These are phyloP conservation scores for Termitomyces sp. DNA, from an alignment of 768 basidiomycete species.

Conservation along the genomic window DNA sequence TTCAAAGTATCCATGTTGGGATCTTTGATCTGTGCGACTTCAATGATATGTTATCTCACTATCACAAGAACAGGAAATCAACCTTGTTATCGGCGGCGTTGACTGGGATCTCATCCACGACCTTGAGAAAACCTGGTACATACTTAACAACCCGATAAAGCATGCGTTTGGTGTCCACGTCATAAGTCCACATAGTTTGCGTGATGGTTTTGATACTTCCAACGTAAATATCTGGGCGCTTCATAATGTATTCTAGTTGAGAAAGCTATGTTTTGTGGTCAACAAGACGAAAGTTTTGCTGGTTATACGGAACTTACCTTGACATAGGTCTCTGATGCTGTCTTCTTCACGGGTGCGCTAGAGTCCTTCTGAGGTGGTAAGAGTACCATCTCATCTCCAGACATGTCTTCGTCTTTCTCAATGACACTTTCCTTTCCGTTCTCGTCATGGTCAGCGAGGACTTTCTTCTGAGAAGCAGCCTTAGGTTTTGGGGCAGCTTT, in stretches of 20 bases:
- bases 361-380: constrained; percentile 19
- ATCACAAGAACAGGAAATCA: constrained; percentile 14
- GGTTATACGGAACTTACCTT: constrained; percentile 51
- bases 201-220: constrained; percentile 90
- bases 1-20: constrained; percentile 88
- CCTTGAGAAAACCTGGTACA: constrained; percentile 98
- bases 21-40: constrained; percentile 76
- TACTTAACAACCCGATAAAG: constrained; percentile 78
- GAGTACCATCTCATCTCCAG: constrained; percentile 31
- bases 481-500: constrained; percentile 48
- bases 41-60: background rate
- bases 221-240: constrained; percentile 93
- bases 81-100: constrained; percentile 99
- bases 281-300: background rate
- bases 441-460: constrained; percentile 61
- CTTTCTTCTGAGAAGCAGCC: constrained; percentile 63
- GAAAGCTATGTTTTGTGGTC: constrained; percentile 56
- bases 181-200: constrained; percentile 92
- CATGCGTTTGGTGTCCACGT: constrained; percentile 81
- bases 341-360: constrained; percentile 58
- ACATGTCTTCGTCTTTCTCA: constrained; percentile 39
- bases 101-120: constrained; percentile 97
- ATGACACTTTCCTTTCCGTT: constrained; percentile 49
- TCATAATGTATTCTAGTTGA: constrained; percentile 91
- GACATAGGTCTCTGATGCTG: constrained; percentile 85